A percentile compares a stretch with the other conserved stretches of the same genome.
Evolutionary conservation across 768 basidiomycete species (phyloP).

Genomic region (Boletus pseudo-olivaceus): DNA sequence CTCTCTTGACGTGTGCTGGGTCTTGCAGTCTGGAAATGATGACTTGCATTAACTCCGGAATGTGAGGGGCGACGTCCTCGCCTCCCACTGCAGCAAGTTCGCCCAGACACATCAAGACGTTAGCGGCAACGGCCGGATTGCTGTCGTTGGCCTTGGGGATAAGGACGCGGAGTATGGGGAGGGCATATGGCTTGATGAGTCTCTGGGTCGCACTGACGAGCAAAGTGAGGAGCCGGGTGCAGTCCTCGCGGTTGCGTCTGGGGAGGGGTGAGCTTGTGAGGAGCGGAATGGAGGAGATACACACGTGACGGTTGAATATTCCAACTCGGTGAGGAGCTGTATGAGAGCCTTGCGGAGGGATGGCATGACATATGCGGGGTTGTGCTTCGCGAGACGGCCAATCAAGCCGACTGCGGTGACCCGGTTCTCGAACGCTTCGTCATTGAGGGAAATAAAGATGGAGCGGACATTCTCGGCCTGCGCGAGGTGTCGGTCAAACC

Average conservation of each 20-base stretch:
- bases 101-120: slow-evolving; percentile 91
- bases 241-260: slow-evolving; percentile 87
- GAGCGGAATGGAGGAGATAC: slow-evolving; percentile 32
- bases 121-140: slow-evolving; percentile 85
- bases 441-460: slow-evolving; percentile 94
- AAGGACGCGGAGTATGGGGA: slow-evolving; percentile 91
- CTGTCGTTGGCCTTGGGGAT: slow-evolving; percentile 84
- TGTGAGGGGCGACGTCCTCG: slow-evolving; percentile 81
- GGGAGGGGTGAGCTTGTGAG: neutral
- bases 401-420: slow-evolving; percentile 88
- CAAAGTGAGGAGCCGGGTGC: slow-evolving; percentile 83
- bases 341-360: slow-evolving; percentile 93
- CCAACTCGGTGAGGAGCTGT: slow-evolving; percentile 92
- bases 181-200: slow-evolving; percentile 92
- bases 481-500: slow-evolving; percentile 94
- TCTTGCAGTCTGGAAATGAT: slow-evolving; percentile 90
- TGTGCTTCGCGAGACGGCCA: slow-evolving; percentile 89
- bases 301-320: slow-evolving; percentile 87
- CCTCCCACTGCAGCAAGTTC: slow-evolving; percentile 92
- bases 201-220: slow-evolving; percentile 90
- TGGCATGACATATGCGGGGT: slow-evolving; percentile 99
- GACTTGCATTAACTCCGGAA: slow-evolving; percentile 85
- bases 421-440: slow-evolving; percentile 92
- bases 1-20: slow-evolving; percentile 81
- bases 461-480: slow-evolving; percentile 99